Evolutionary conservation across 2,329 filamentous ascomycete genomes (phyloP).

Genomic region (Cyanodermella asteris): DNA sequence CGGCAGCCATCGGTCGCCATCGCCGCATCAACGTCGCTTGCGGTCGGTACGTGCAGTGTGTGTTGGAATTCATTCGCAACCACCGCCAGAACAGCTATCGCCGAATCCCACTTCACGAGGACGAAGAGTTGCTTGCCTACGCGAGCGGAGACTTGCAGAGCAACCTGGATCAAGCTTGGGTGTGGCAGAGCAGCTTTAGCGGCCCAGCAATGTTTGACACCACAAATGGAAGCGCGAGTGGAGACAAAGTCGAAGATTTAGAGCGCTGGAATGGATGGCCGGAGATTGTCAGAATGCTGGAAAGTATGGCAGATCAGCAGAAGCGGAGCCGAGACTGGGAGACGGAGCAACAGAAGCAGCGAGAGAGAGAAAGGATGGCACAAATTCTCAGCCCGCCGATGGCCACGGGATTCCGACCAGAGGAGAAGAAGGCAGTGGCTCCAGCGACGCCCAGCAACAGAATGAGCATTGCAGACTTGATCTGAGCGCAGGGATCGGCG

Average conservation of each 20-base stretch:
- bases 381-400: too few species aligned
- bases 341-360: slow-evolving; percentile 3
- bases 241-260: slow-evolving; percentile 22
- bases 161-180: slow-evolving; percentile 55
- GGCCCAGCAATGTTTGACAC: slow-evolving; percentile 3
- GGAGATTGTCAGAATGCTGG: slow-evolving; percentile 42
- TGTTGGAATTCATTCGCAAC: slow-evolving; percentile 53
- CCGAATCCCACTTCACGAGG: slow-evolving; percentile 39
- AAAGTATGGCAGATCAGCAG: slow-evolving; percentile 29
- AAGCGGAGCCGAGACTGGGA: not conserved
- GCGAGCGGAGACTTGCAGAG: slow-evolving; percentile 72
- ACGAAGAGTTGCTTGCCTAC: slow-evolving; percentile 79
- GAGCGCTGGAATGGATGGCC: slow-evolving; percentile 63
- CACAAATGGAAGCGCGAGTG: slow-evolving; percentile 2
- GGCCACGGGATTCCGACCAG: slow-evolving; percentile 1
- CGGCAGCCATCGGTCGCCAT: slow-evolving; percentile 46
- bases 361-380: too few species aligned
- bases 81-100: slow-evolving; percentile 17
- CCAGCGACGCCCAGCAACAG: slow-evolving; percentile 2
- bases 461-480: slow-evolving; percentile 7
- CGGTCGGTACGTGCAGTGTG: slow-evolving; percentile 60
- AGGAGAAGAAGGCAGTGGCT: slow-evolving; percentile 3
- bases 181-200: slow-evolving; percentile 33
- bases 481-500: slow-evolving; percentile 3
- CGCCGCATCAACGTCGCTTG: slow-evolving; percentile 56